Evolutionary conservation across 129 eudicot genomes (phyloP), one percentile per base, ranked within the genome.

Genomic region (Pulicaria dysenterica): DNA sequence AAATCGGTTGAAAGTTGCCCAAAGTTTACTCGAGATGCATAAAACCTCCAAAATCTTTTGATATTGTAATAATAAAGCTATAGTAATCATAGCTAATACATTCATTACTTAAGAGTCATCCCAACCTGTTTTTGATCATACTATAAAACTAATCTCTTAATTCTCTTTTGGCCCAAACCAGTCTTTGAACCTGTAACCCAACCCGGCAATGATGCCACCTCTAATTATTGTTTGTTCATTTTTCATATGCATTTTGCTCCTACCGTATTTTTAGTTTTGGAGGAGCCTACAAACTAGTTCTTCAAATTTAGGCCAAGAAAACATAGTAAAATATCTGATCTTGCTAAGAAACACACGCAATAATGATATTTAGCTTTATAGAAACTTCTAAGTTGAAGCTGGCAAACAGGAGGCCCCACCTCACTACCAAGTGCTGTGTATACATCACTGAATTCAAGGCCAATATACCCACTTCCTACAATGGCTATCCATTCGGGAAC

Each of bases 391-490:
- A 73, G 58, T 34, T 72, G 17, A 79, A 51, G 65, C 37, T 54
- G 7, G 24, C 13, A 58, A 69, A 69, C 8, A 34, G 56, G 62
- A 31, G 8, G 71, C n/a, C 75, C 39, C 72, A 92, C 98, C 98
- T 92, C 98, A 71, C 98, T 89, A 54, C 98, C 98, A 72, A 92
- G 98, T 53, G 98, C 96, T 17, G 98, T 92, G 84, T 92, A 92
- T 71, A 92, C 98, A 76, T 92, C 98, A 59, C 96, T 92, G 73
- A 89, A 92, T 67, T 92, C 98, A 70, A 92, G 98, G 54, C 92
- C 96, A 69, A 86, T 86, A 43, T 86, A 89, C 8, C 89, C 96
- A 82, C 96, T 89, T 78, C 90, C 92, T 50, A 89, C 90, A 36
- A 86, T 86, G 71, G 90, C 96, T 73, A 89, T 80, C 96, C 92